Conservation (phyloP, 768 basidiomycete genomes). For the Leccinellum luteum region DNA sequence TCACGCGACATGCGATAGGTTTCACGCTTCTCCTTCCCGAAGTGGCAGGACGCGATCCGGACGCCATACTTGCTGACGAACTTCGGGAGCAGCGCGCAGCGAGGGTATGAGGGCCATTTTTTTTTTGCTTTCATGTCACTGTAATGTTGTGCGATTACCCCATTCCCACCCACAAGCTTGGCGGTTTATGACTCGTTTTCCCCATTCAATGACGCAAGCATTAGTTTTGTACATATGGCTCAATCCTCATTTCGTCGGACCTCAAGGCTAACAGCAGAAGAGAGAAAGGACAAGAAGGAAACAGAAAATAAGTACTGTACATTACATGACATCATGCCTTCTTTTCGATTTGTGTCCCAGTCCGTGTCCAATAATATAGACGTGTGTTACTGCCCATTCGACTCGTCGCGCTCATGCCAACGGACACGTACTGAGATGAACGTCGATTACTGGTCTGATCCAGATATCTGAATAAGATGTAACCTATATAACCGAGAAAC, state of each 20-base stretch:
- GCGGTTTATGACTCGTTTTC: neutral
- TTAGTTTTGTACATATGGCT: neutral
- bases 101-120: neutral
- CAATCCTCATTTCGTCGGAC: neutral
- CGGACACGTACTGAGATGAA: neutral
- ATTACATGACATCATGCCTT: neutral
- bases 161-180: too few species aligned
- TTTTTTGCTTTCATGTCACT: neutral
- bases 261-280: neutral
- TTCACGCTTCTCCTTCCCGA: conserved; percentile 51
- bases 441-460: neutral
- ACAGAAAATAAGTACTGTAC: neutral
- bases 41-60: conserved; percentile 50
- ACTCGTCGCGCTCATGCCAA: neutral
- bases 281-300: neutral
- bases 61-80: conserved; percentile 43
- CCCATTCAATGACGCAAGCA: neutral
- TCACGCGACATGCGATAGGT: conserved; percentile 9
- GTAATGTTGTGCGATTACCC: neutral
- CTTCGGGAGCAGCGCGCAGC: conserved; percentile 17
- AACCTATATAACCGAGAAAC: neutral
- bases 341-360: neutral
- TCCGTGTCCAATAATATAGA: neutral
- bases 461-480: neutral
- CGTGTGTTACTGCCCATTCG: neutral